Evolutionary conservation across 1,284 basidiomycete species (phyloP).

Genomic region (Schizophyllum commune): DNA sequence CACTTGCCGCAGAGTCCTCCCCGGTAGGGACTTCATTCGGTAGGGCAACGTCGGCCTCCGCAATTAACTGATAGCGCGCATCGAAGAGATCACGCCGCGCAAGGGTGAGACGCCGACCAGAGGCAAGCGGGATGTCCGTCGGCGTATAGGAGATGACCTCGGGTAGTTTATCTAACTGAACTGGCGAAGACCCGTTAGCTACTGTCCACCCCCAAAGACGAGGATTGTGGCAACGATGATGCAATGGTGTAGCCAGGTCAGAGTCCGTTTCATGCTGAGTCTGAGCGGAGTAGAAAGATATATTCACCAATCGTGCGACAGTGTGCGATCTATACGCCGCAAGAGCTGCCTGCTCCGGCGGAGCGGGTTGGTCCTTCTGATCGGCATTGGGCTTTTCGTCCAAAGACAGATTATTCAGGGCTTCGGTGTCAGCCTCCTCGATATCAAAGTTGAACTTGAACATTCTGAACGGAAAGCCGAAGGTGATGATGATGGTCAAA

Average conservation of each 20-base stretch:
- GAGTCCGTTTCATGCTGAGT: no score
- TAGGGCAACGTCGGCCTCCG: slow-evolving; percentile 30
- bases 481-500: neutral
- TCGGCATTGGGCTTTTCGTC: slow-evolving; percentile 8
- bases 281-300: neutral
- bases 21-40: slow-evolving; percentile 7
- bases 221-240: no score
- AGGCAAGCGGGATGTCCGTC: slow-evolving; percentile 10
- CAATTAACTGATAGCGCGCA: slow-evolving; percentile 86
- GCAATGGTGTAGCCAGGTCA: no score
- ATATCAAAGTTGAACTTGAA: slow-evolving; percentile 55
- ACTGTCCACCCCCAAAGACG: slow-evolving; percentile 9
- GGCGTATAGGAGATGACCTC: neutral
- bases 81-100: slow-evolving; percentile 87
- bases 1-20: slow-evolving; percentile 1
- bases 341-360: slow-evolving; percentile 1
- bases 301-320: slow-evolving; percentile 27
- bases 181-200: slow-evolving; percentile 33
- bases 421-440: slow-evolving; percentile 25
- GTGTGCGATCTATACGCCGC: slow-evolving; percentile 21
- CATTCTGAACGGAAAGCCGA: slow-evolving; percentile 20
- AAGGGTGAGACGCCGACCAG: slow-evolving; percentile 33
- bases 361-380: neutral
- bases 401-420: neutral
- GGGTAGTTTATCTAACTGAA: neutral